A percentile compares a stretch with the other conserved stretches of the same genome.
phyloP scores from a whole-genome alignment of 306 rosid genomes.

The Trifolium fragiferum region DNA sequence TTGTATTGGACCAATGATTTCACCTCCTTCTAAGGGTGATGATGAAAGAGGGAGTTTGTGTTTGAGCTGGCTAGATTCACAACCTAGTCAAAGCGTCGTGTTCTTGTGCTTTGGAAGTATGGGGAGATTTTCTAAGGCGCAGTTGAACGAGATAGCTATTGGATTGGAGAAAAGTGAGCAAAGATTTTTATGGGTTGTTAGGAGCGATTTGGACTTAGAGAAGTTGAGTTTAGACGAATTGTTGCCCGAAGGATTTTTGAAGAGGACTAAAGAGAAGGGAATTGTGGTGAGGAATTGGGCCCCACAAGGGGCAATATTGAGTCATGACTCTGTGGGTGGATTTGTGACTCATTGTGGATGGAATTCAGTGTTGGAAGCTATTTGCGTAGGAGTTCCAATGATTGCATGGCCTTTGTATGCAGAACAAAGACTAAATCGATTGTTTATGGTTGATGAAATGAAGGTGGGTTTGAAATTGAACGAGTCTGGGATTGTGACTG shows the following conservation, averaged over 20 bases:
- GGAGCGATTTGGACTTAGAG: constrained; percentile 33
- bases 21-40: not conserved
- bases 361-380: not conserved
- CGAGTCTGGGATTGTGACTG: constrained; percentile 31
- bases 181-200: constrained; percentile 63
- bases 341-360: not conserved
- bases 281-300: constrained; percentile 49
- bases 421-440: constrained; percentile 55
- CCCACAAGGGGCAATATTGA: not conserved
- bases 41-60: constrained; percentile 47
- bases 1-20: constrained; percentile 53
- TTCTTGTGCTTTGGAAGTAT: constrained; percentile 69
- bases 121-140: constrained; percentile 50
- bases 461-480: constrained; percentile 53
- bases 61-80: constrained; percentile 57
- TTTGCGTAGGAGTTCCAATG: not conserved
- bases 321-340: not conserved
- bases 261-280: not conserved
- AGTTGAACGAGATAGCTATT: constrained; percentile 54
- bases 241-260: not conserved
- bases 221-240: not conserved
- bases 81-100: constrained; percentile 62
- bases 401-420: not conserved
- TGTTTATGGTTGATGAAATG: constrained; percentile 54
- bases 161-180: constrained; percentile 64